Percentiles rank a stretch among this genome's conserved stretches.
phyloP scores from a whole-genome alignment of 768 basidiomycete species.

The Mycena floridula region DNA sequence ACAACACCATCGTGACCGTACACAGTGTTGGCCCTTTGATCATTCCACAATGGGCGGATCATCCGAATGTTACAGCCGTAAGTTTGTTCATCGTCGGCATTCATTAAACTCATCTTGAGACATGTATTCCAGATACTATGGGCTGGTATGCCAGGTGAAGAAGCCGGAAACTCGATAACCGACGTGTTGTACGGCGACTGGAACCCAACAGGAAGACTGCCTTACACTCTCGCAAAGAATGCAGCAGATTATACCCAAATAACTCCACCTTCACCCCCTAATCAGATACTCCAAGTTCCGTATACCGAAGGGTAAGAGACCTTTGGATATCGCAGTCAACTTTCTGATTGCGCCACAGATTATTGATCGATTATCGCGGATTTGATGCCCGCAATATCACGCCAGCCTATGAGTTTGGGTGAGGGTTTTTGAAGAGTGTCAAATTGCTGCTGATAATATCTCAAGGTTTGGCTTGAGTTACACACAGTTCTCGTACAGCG shows the following conservation, averaged over 20 bases:
- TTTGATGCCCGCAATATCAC: constrained; percentile 55
- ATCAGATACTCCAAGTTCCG: constrained; percentile 41
- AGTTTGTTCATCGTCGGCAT: constrained; percentile 24
- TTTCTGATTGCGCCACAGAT: constrained; percentile 18
- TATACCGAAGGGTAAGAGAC: constrained; percentile 48
- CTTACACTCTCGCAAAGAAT: constrained; percentile 70
- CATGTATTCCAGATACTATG: constrained; percentile 40
- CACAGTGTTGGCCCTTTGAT: constrained; percentile 60
- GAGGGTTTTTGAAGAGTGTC: constrained; percentile 31
- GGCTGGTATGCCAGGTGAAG: constrained; percentile 63
- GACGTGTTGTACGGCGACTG: constrained; percentile 67
- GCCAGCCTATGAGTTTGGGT: not conserved
- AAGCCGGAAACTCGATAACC: constrained; percentile 63
- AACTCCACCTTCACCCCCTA: constrained; percentile 18
- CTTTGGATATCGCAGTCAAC: not conserved
- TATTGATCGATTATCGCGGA: constrained; percentile 68
- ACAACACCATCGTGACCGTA: constrained; percentile 67
- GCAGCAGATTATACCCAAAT: constrained; percentile 53
- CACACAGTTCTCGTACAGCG: constrained; percentile 69
- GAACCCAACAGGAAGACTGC: constrained; percentile 64
- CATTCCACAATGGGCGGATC: constrained; percentile 61
- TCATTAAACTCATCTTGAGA: constrained; percentile 1
- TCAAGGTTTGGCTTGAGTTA: constrained; percentile 91
- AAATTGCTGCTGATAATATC: constrained; percentile 75
- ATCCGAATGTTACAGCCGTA: constrained; percentile 71